Base-by-base conservation (phyloP, 1,284 basidiomycete species). In the Cryptococcus amylolentus region DNA sequence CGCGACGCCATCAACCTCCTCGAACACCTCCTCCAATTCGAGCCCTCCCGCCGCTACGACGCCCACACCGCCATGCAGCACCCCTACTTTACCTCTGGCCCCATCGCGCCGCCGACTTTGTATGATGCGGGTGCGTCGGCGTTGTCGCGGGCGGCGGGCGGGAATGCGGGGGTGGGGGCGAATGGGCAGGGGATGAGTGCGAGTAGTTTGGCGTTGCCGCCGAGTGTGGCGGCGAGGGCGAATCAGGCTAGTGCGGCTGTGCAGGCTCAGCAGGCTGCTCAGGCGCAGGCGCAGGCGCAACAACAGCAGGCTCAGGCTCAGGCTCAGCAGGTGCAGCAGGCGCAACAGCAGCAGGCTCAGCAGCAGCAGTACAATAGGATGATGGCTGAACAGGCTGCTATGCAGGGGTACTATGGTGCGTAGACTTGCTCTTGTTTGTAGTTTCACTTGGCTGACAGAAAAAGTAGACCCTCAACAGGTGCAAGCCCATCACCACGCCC, bases 21-120 rank as follows among this genome's bases (percentile, higher is more conserved):
- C 48, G 96, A 98, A 75, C 86, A 89, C 59, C 85, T 98, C 44
- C 84, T 99, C 51, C 93, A 96, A 73, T 99, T 99, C 70, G 96
- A 98, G 74, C 96, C 96, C 1, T 83, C 87, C 31, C 88, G 94
- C 70, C 88, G 96, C 55, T 86, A 96, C 61, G 90, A 91, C 10
- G 95, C 95, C 27, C 87, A 89, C 31, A 91, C 96, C 52, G 94
- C 96, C 0, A 84, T 98, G 51, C 84, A 83, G 16, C 96, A 99
- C 72, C 90, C 91, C 0, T 98, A 98, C 80, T 98, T 98, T 76
- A 89, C 87, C 47, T 46, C 66, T 38, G 66, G 58, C 12, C 72
- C 72, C 3, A 72, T 73, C 50, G 65, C 70, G 13, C 68, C 72
- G 4, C 71, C 72, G 6, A 67, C 70, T 2, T 60, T 73, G 23